Conservation (phyloP, 176 grass and related monocot species). For the Cenchrus fungigraminus region DNA sequence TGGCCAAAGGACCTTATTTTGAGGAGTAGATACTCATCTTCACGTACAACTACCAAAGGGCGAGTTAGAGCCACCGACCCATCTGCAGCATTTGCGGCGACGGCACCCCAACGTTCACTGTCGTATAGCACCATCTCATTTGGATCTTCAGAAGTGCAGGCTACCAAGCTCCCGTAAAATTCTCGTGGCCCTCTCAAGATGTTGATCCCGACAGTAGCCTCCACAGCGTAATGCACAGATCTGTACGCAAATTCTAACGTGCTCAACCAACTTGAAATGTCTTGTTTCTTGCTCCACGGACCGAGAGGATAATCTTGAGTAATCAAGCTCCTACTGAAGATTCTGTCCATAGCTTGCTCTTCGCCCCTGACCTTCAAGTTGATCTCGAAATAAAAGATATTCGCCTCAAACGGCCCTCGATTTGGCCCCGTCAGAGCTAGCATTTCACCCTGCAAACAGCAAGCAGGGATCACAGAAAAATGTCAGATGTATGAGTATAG, state of each 20-base stretch:
- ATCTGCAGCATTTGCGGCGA: neutral
- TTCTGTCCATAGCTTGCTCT: slow-evolving; percentile 9
- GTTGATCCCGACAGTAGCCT: neutral
- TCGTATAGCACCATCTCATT: slow-evolving; percentile 23
- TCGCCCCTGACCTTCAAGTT: slow-evolving; percentile 26
- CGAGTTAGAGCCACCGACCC: neutral
- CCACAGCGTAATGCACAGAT: slow-evolving; percentile 9
- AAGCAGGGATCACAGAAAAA: neutral
- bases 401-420: slow-evolving; percentile 13
- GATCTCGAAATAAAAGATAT: slow-evolving; percentile 15
- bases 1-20: neutral
- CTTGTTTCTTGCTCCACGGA: neutral
- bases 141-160: neutral
- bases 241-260: slow-evolving; percentile 5
- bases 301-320: neutral
- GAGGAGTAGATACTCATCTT: neutral
- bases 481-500: neutral
- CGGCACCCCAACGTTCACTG: neutral
- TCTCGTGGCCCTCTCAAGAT: slow-evolving; percentile 4
- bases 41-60: slow-evolving; percentile 15
- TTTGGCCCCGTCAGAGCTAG: slow-evolving; percentile 17
- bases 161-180: neutral
- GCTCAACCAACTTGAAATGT: slow-evolving; percentile 28
- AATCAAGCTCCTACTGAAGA: neutral
- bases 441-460: neutral